These are phyloP conservation scores for Phytophthora macrochlamydospora DNA, from an alignment of 352 stramenopile species.

Conservation along the genomic window DNA sequence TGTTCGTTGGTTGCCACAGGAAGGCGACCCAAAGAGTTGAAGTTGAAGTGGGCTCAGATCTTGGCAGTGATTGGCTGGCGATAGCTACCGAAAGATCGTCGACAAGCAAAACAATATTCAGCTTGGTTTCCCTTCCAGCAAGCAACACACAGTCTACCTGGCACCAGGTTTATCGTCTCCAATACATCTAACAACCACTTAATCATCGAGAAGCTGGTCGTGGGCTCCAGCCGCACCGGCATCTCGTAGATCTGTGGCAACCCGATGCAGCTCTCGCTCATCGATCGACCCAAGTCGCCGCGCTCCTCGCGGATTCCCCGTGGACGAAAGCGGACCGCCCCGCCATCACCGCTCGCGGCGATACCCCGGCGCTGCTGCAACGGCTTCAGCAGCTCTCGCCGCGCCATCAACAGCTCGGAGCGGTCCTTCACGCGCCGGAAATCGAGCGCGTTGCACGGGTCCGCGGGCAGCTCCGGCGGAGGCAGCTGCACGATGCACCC, in stretches of 20 bases:
- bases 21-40: background rate
- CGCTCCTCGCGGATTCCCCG: slow-evolving; percentile 32
- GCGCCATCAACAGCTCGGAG: slow-evolving; percentile 52
- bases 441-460: slow-evolving; percentile 44
- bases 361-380: slow-evolving; percentile 34
- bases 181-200: slow-evolving; percentile 38
- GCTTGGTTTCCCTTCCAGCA: too few species aligned
- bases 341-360: background rate
- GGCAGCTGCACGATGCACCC: slow-evolving; percentile 58
- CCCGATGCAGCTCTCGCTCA: slow-evolving; percentile 38
- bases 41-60: background rate
- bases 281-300: slow-evolving; percentile 19
- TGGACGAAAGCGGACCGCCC: slow-evolving; percentile 12
- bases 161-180: background rate
- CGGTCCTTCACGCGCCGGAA: slow-evolving; percentile 57
- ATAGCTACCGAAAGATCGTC: background rate
- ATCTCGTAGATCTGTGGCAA: slow-evolving; percentile 43
- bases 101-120: too few species aligned
- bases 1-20: background rate
- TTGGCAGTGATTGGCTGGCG: background rate
- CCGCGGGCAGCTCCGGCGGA: slow-evolving; percentile 22
- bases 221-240: slow-evolving; percentile 40
- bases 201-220: slow-evolving; percentile 43
- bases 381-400: slow-evolving; percentile 59
- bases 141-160: too few species aligned